Conservation (phyloP, 495 filamentous ascomycete genomes). For the Letharia columbiana region DNA sequence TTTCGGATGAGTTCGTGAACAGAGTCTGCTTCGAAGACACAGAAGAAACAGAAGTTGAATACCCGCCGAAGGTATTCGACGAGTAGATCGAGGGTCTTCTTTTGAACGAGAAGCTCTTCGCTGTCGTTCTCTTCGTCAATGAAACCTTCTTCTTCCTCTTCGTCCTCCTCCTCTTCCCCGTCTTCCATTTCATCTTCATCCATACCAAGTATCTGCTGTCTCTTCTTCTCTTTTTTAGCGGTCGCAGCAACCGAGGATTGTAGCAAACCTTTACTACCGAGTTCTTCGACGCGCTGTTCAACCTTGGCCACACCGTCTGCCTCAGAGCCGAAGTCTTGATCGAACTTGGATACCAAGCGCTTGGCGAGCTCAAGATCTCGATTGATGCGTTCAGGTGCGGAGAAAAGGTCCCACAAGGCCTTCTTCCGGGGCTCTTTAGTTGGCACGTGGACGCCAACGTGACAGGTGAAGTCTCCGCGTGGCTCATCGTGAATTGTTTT, state of each 20-base stretch:
- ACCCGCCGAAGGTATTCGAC: slow-evolving; percentile 95
- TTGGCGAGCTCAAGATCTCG: slow-evolving; percentile 73
- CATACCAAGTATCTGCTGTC: slow-evolving; percentile 41
- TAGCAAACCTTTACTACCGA: slow-evolving; percentile 63
- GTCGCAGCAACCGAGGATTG: slow-evolving; percentile 53
- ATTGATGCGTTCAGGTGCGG: slow-evolving; percentile 76
- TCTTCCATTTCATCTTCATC: slow-evolving; percentile 63
- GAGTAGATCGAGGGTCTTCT: slow-evolving; percentile 91
- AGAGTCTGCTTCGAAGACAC: slow-evolving; percentile 95
- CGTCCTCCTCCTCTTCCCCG: slow-evolving; percentile 60
- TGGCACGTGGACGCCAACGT: slow-evolving; percentile 91
- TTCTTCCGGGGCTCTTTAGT: slow-evolving; percentile 84
- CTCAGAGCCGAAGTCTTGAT: slow-evolving; percentile 60
- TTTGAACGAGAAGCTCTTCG: slow-evolving; percentile 79
- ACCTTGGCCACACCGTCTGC: slow-evolving; percentile 68
- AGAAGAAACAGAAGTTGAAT: slow-evolving; percentile 99
- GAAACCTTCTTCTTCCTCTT: slow-evolving; percentile 63
- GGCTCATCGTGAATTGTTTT: slow-evolving; percentile 91
- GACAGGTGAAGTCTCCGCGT: slow-evolving; percentile 91
- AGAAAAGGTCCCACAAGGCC: slow-evolving; percentile 93
- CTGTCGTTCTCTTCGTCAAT: slow-evolving; percentile 78
- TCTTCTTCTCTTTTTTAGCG: slow-evolving; percentile 53
- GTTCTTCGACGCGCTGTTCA: slow-evolving; percentile 74
- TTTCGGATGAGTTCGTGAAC: slow-evolving; percentile 92
- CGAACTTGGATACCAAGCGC: slow-evolving; percentile 68